Percentiles rank a stretch among this genome's conserved stretches.
These are phyloP conservation scores for Schizothecium vesticola DNA, from an alignment of 495 filamentous ascomycete genomes.

Conservation along the genomic window DNA sequence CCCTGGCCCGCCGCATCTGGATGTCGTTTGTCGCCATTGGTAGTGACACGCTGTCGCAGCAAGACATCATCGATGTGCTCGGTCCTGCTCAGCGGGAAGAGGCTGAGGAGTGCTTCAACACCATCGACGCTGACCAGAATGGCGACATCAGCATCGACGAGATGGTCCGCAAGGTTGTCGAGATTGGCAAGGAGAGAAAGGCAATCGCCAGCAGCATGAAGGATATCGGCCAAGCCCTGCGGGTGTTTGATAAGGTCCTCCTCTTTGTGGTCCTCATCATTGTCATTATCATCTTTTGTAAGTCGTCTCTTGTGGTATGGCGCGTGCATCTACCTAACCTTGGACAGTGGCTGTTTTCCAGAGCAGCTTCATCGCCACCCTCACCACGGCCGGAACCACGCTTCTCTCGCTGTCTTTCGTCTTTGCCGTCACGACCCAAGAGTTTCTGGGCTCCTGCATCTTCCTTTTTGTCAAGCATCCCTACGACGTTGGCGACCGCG, in stretches of 20 bases:
- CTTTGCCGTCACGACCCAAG: conserved; percentile 84
- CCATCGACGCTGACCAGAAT: conserved; percentile 81
- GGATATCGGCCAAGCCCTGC: conserved; percentile 92
- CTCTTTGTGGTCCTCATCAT: conserved; percentile 72
- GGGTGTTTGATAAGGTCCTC: conserved; percentile 81
- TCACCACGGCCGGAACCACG: conserved; percentile 92
- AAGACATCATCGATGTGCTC: conserved; percentile 84
- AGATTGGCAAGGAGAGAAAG: conserved; percentile 76
- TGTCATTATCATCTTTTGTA: conserved; percentile 78
- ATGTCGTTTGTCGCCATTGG: conserved; percentile 97
- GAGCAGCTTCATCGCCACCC: conserved; percentile 73
- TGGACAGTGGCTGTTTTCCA: conserved; percentile 72
- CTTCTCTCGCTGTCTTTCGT: conserved; percentile 91
- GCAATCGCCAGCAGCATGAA: conserved; percentile 88
- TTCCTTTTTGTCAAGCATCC: conserved; percentile 98
- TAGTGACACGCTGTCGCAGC: conserved; percentile 66
- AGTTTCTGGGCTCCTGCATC: conserved; percentile 92
- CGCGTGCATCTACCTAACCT: not conserved
- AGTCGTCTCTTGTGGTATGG: conserved; percentile 20
- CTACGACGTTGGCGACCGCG: conserved; percentile 85
- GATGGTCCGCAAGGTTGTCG: conserved; percentile 82
- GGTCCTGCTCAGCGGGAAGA: conserved; percentile 63
- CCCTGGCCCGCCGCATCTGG: conserved; percentile 87
- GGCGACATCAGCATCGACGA: conserved; percentile 93
- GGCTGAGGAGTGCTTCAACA: conserved; percentile 74